Conservation (phyloP, 768 basidiomycete genomes). For the Cystofilobasidium capitatum region DNA sequence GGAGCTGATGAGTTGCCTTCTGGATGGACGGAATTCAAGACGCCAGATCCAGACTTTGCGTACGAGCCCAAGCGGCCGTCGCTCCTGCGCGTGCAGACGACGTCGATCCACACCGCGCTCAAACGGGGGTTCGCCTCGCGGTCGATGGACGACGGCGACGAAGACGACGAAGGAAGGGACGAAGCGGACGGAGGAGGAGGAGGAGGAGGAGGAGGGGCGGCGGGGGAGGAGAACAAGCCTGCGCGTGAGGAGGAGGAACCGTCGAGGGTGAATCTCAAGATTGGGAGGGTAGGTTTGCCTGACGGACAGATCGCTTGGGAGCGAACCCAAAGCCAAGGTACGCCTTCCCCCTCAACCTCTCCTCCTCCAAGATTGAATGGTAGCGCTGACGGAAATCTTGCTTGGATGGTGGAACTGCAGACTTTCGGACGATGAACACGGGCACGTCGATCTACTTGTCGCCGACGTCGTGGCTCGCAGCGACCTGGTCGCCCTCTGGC, state of each 20-base stretch:
- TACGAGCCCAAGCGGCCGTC: background rate
- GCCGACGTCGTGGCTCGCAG: background rate
- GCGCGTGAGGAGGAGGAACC: background rate
- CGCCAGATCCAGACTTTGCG: constrained; percentile 1
- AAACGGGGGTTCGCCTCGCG: background rate
- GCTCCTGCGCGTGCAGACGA: background rate
- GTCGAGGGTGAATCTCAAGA: background rate
- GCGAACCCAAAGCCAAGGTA: background rate
- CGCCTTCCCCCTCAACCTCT: background rate
- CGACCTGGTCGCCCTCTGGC: background rate
- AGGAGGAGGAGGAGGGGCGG: background rate
- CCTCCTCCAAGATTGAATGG: background rate
- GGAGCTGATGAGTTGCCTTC: background rate
- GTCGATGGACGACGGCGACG: background rate
- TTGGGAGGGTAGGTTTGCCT: background rate
- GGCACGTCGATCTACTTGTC: background rate
- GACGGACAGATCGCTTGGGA: background rate
- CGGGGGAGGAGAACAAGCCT: background rate
- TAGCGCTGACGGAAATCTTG: background rate
- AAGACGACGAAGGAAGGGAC: no score
- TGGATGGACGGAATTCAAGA: no score
- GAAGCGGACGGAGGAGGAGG: background rate
- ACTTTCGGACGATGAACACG: background rate
- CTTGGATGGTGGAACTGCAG: background rate
- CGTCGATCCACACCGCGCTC: background rate